Evolutionary conservation across 129 eudicot genomes (phyloP), one percentile per base, ranked within the genome.

Genomic region (Flaveria bidentis): DNA sequence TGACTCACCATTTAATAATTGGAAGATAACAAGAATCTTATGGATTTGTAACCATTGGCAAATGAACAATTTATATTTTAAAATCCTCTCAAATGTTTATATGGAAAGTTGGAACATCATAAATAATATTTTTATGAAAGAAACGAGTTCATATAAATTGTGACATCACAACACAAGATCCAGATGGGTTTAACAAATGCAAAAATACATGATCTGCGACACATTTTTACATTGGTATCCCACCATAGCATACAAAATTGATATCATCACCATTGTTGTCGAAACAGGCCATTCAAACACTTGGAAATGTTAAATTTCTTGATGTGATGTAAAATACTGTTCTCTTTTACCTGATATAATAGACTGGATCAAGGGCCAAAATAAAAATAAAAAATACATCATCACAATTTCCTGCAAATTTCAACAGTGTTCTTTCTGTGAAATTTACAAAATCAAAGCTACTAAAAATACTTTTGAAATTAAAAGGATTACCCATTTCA

Each of bases 361-460:
- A 49, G 50, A 4, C 56, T 44, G 62, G 69, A 45, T 69, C 61
- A 68, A 69, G 50, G 52, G 55, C 49, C 30, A 69, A 7, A 57
- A 69, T 45, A 10, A 57, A 69, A 60, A 16, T 20, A 25, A 25
- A 28, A 28, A 28, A 2, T 62, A 45, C 50, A 60, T 26, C 73
- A 50, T 28, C 26, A n/a, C 15, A 36, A 67, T 36, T 66, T 66
- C 72, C 77, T 79, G 77, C 82, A 71, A 15, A 79, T 61, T 61
- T 50, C 22, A 49, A 71, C 14, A 33, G 14, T 22, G 62, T 15
- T 47, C 5, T 20, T 2, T 42, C 15, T 58, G 55, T 77, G 4
- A 58, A 56, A 44, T 51, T 25, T 45, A 61, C 20, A 50, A 11
- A 65, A 16, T 28, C 28, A 5, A 64, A 39, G 57, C 28, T 50